Evolutionary conservation across 1,284 basidiomycete species (phyloP).

Genomic region (Rhizoctonia solani): DNA sequence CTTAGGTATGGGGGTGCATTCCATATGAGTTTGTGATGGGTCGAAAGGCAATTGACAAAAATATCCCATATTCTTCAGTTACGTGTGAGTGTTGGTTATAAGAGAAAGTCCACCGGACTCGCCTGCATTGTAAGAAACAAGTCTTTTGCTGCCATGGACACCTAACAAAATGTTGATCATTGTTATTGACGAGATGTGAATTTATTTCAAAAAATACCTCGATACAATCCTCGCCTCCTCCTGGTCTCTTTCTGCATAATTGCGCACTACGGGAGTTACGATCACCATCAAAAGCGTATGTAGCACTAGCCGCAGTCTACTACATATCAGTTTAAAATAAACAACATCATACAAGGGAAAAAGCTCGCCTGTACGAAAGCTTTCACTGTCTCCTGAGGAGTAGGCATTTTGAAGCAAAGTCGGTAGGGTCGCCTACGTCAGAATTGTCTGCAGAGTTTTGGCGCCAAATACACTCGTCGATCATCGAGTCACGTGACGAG

Average conservation of each 20-base stretch:
- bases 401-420: background rate
- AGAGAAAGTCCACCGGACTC: background rate
- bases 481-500: slow-evolving; percentile 8
- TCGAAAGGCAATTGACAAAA: slow-evolving; percentile 30
- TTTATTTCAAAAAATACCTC: too few relatives aligned
- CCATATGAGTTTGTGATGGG: slow-evolving; percentile 25
- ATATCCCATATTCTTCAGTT: slow-evolving; percentile 13
- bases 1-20: slow-evolving; percentile 18
- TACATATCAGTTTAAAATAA: background rate
- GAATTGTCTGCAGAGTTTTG: background rate
- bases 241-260: slow-evolving; percentile 12
- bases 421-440: slow-evolving; percentile 13
- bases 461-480: background rate
- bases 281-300: slow-evolving; percentile 25
- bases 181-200: background rate
- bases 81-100: background rate
- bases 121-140: slow-evolving; percentile 28
- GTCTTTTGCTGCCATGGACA: slow-evolving; percentile 18
- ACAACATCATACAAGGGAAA: background rate
- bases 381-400: slow-evolving; percentile 10
- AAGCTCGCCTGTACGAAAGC: slow-evolving; percentile 15
- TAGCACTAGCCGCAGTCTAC: slow-evolving; percentile 9
- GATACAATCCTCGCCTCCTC: slow-evolving; percentile 12
- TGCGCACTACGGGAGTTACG: slow-evolving; percentile 9
- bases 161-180: background rate